Percentiles rank a stretch among this genome's conserved stretches.
Conservation (phyloP, 345 rosid genomes). For the Eucalyptus curtisii region DNA sequence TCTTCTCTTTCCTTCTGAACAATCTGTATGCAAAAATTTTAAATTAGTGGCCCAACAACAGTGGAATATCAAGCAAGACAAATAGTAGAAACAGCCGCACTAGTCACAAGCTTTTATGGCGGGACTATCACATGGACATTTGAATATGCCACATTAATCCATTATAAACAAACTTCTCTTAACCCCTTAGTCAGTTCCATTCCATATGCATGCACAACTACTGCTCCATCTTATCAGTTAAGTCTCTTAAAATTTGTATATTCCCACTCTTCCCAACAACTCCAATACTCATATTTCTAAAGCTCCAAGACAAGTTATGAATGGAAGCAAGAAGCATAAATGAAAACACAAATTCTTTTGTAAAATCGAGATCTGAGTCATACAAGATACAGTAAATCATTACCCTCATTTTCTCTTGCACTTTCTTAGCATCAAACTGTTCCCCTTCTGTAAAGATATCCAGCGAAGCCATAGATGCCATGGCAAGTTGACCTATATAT, state of each 20-base stretch:
- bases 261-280: neutral
- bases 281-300: neutral
- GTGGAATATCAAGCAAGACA: neutral
- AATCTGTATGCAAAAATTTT: constrained; percentile 28
- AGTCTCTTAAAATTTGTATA: neutral
- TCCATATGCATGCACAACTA: neutral
- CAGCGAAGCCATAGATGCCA: constrained; percentile 98
- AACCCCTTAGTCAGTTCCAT: neutral
- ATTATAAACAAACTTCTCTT: neutral
- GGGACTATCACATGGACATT: neutral
- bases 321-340: neutral
- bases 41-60: neutral
- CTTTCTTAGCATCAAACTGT: constrained; percentile 66
- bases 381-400: neutral
- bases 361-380: neutral
- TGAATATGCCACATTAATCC: neutral
- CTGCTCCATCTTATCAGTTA: neutral
- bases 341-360: neutral
- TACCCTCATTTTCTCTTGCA: constrained; percentile 94
- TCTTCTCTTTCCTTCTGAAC: constrained; percentile 98
- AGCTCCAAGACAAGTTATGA: neutral
- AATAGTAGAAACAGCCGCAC: neutral
- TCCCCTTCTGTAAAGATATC: constrained; percentile 83
- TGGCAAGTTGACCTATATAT: constrained; percentile 94
- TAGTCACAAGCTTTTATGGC: neutral